Conservation (phyloP, 768 basidiomycete genomes). For the Lyophyllum atratum region DNA sequence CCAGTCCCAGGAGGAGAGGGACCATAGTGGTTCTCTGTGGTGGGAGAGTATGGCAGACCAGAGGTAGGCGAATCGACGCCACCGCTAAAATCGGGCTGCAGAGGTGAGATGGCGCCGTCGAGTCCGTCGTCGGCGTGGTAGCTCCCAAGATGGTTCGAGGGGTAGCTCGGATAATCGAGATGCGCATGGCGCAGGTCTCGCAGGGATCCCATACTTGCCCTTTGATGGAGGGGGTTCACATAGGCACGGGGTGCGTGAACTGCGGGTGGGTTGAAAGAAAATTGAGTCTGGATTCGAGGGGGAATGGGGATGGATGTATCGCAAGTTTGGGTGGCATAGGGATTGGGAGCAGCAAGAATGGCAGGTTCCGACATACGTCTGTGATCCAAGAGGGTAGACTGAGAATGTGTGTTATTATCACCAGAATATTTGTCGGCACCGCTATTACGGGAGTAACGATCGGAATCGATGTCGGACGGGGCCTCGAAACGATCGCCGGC, state of each 20-base stretch:
- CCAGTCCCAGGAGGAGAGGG: conserved; percentile 65
- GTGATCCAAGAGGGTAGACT: conserved; percentile 48
- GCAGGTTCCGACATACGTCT: conserved; percentile 73
- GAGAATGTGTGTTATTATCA: conserved; percentile 26
- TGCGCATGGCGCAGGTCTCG: conserved; percentile 43
- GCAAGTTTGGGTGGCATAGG: conserved; percentile 37
- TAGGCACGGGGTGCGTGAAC: conserved; percentile 35
- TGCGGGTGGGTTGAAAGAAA: conserved; percentile 35
- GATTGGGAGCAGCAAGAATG: conserved; percentile 40
- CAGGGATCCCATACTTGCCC: conserved; percentile 45
- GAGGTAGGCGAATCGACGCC: conserved; percentile 35
- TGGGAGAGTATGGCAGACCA: conserved; percentile 46
- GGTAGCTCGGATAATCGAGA: conserved; percentile 32
- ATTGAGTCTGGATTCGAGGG: conserved; percentile 45
- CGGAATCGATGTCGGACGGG: conserved; percentile 34
- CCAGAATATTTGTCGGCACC: conserved; percentile 35
- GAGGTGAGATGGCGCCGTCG: conserved; percentile 56
- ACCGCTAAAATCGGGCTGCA: conserved; percentile 54
- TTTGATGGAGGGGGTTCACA: conserved; percentile 47
- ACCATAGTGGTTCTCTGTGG: conserved; percentile 54
- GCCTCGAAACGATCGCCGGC: conserved; percentile 40
- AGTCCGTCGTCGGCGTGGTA: conserved; percentile 34
- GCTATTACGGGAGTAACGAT: conserved; percentile 39
- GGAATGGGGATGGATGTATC: conserved; percentile 30
- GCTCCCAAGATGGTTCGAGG: conserved; percentile 35